A percentile compares a stretch with the other conserved stretches of the same genome.
These are phyloP conservation scores for Colletotrichum aenigma DNA, from an alignment of 2,329 filamentous ascomycete species.

Conservation along the genomic window DNA sequence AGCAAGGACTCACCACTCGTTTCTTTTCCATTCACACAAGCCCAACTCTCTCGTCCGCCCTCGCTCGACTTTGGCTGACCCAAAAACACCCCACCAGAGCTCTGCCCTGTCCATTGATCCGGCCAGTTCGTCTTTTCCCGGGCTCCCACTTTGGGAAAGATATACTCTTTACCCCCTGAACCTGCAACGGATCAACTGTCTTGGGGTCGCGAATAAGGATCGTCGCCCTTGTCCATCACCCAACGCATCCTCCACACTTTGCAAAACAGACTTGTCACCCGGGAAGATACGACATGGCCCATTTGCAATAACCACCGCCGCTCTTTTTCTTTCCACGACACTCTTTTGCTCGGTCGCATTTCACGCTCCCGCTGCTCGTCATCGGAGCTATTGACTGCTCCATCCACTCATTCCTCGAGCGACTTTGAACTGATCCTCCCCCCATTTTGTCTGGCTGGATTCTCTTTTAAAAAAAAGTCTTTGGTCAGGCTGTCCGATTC, in stretches of 20 bases:
- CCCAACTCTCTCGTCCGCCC: background rate
- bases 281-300: slow-evolving; percentile 19
- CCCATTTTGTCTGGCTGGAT: background rate
- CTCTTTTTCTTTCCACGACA: slow-evolving; percentile 9
- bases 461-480: background rate
- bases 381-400: slow-evolving; percentile 6
- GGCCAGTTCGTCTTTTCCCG: background rate
- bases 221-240: slow-evolving; percentile 17
- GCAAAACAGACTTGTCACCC: background rate
- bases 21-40: slow-evolving; percentile 9
- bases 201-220: slow-evolving; percentile 21
- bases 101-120: background rate
- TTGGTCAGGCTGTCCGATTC: background rate
- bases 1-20: slow-evolving; percentile 7
- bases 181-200: slow-evolving; percentile 16
- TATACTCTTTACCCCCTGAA: background rate
- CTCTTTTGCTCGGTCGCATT: slow-evolving; percentile 2
- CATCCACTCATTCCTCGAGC: background rate
- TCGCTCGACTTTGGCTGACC: background rate
- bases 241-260: slow-evolving; percentile 9
- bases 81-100: slow-evolving; percentile 2
- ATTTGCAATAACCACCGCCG: slow-evolving; percentile 12
- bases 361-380: background rate
- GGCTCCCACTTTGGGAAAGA: slow-evolving; percentile 4
- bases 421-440: background rate